Evolutionary conservation across 2,329 filamentous ascomycete genomes (phyloP).

Genomic region (Gliomastix tumulicola): DNA sequence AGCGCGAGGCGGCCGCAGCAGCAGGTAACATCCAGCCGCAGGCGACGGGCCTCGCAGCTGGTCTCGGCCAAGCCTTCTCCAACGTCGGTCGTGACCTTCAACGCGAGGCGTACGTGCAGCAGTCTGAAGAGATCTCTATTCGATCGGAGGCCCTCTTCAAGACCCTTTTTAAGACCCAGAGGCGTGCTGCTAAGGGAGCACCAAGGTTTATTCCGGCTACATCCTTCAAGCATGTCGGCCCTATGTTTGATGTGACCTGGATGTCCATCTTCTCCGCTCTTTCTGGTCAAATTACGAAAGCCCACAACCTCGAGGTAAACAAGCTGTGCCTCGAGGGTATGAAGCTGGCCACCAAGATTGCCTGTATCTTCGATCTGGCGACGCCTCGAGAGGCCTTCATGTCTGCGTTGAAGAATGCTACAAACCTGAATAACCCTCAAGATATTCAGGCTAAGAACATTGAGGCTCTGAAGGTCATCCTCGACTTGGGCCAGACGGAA

Average conservation of each 20-base stretch:
- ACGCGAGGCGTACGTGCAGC: slow-evolving; percentile 86
- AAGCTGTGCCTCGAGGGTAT: slow-evolving; percentile 91
- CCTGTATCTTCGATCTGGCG: slow-evolving; percentile 86
- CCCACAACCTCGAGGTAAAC: slow-evolving; percentile 87
- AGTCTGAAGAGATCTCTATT: slow-evolving; percentile 82
- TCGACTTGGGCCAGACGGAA: slow-evolving; percentile 89
- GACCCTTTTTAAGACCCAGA: slow-evolving; percentile 83
- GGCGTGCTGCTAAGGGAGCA: slow-evolving; percentile 63
- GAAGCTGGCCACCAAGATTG: slow-evolving; percentile 86
- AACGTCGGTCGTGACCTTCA: slow-evolving; percentile 89
- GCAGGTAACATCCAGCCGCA: slow-evolving; percentile 55
- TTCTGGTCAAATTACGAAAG: slow-evolving; percentile 88
- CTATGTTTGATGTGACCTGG: slow-evolving; percentile 99
- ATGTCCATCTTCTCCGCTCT: slow-evolving; percentile 97
- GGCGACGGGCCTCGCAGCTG: slow-evolving; percentile 67
- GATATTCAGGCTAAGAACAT: slow-evolving; percentile 96
- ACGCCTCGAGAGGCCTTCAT: slow-evolving; percentile 95
- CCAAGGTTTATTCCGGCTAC: slow-evolving; percentile 84
- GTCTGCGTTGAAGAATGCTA: slow-evolving; percentile 84
- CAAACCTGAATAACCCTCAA: slow-evolving; percentile 89
- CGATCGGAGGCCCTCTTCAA: slow-evolving; percentile 82
- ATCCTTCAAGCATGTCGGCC: slow-evolving; percentile 89
- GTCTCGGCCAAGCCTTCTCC: slow-evolving; percentile 81
- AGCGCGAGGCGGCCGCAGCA: slow-evolving; percentile 82
- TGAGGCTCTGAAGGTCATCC: slow-evolving; percentile 82